phyloP scores from a whole-genome alignment of 2,329 filamentous ascomycete genomes.

The Cladosporium sp. region DNA sequence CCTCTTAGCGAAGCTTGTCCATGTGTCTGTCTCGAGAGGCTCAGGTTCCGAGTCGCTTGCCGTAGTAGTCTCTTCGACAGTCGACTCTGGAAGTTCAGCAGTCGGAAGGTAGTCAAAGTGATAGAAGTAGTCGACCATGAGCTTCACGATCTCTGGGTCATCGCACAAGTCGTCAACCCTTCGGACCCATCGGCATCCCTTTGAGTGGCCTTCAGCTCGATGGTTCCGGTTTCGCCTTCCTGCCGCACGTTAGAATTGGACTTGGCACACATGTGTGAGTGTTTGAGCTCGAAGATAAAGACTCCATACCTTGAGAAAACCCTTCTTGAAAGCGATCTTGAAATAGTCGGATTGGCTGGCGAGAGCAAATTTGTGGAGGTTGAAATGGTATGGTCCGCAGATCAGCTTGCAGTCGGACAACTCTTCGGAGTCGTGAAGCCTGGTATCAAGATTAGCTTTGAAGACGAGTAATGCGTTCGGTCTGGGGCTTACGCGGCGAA shows the following conservation, averaged over 20 bases:
- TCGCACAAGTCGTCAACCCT: slow-evolving; percentile 21
- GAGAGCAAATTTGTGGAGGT: slow-evolving; percentile 44
- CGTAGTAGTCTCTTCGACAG: neutral
- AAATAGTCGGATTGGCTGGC: slow-evolving; percentile 44
- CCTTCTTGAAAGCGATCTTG: slow-evolving; percentile 19
- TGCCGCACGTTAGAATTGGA: neutral
- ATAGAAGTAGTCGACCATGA: slow-evolving; percentile 34
- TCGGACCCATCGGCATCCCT: slow-evolving; percentile 17
- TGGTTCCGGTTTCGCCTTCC: neutral
- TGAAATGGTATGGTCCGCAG: slow-evolving; percentile 42
- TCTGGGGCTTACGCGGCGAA: no score
- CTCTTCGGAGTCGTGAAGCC: slow-evolving; percentile 16
- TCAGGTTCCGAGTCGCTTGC: neutral
- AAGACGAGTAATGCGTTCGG: neutral
- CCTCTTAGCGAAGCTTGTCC: no score
- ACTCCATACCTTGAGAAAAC: neutral
- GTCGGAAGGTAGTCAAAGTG: slow-evolving; percentile 27
- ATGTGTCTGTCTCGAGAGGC: no score
- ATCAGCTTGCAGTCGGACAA: slow-evolving; percentile 46
- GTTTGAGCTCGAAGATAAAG: neutral
- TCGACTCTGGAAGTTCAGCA: neutral
- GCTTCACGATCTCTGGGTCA: slow-evolving; percentile 29
- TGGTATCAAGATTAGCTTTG: neutral
- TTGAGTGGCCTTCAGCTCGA: slow-evolving; percentile 21
- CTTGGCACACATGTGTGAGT: no score